These are phyloP conservation scores for Neostapfia colusana DNA, from an alignment of 176 grass and related monocot species.

Conservation along the genomic window DNA sequence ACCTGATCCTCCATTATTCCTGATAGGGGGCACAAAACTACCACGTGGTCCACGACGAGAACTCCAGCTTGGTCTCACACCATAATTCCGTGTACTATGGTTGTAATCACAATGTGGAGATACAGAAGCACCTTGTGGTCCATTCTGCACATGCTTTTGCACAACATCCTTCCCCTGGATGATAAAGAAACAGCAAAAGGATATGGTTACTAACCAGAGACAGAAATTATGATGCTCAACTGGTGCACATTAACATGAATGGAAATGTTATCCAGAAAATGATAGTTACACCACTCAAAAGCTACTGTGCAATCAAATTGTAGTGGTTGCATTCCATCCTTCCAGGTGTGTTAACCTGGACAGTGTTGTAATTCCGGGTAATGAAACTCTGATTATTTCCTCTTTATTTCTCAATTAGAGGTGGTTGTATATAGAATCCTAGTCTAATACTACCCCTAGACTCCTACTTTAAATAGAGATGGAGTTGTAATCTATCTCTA, in stretches of 20 bases:
- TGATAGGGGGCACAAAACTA: conserved; percentile 94
- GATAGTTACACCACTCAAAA: background rate
- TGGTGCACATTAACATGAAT: background rate
- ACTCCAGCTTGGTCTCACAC: conserved; percentile 66
- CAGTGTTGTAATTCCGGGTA: too few species aligned
- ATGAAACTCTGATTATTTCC: too few species aligned
- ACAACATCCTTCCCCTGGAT: conserved; percentile 62
- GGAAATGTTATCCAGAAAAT: background rate
- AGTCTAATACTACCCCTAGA: too few species aligned
- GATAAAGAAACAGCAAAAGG: conserved; percentile 1
- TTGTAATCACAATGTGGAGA: conserved; percentile 77
- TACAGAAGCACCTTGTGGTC: conserved; percentile 53
- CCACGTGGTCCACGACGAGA: conserved; percentile 74
- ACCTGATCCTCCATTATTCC: conserved; percentile 67
- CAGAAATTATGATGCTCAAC: background rate
- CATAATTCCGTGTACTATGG: conserved; percentile 58
- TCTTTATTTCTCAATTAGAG: too few species aligned
- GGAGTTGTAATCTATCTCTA: too few species aligned
- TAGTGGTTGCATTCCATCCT: background rate
- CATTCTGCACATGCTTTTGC: conserved; percentile 53
- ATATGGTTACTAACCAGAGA: conserved; percentile 5
- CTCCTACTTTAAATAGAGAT: too few species aligned
- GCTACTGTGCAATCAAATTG: background rate
- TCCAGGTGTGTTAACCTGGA: background rate
- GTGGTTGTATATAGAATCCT: too few species aligned